Base-by-base conservation (phyloP, 768 basidiomycete species). In the Trametes meyenii region DNA sequence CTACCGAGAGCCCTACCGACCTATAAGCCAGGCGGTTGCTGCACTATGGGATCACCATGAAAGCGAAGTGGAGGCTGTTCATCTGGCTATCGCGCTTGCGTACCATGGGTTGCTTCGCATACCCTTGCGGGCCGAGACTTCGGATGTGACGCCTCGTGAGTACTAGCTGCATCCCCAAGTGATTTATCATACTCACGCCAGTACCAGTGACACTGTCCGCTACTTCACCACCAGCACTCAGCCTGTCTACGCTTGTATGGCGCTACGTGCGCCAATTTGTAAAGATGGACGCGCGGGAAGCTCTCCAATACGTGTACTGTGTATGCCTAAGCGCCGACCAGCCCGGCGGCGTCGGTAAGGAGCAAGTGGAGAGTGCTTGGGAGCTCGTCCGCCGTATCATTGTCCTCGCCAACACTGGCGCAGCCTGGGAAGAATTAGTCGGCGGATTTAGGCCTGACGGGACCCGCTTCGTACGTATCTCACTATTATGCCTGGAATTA, bases 81-180 rank as follows among this genome's bases (percentile, higher is more conserved):
- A 99, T 73, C 81, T 98, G 24, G 95, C 92, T 0, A 89, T 97
- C 66, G 92, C 89, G 3, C 79, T 99, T 56, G 86, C 92, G 0
- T 99, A 98, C 71, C 95, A 98, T 70, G 97, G 96, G 1, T 76
- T 99, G 4, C 75, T 99, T 21, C 85, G 95, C 11, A 86, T 96
- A 0, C 90, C 96, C 6, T 83, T 89, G 8, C 80, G 86, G 6
- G 85, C 89, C 2, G 92, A 95, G 70, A 87, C 89, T 4, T 90
- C 91, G 1, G 94, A 96, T 55, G 87, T 88, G 75, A 92, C 84
- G 42, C 94, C 84, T 66, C 72, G 94, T 96, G 75, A 67, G 88
- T 81, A 8, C 35, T 11, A 53, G 44, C 21, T 10, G 49, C 16
- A 23, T 49, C 45, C 6, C 38, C 35, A 8, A 3, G 2, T 13